Conservation (phyloP, 225 moss, liverwort and hornwort species). For the Physcomitrellopsis africana region DNA sequence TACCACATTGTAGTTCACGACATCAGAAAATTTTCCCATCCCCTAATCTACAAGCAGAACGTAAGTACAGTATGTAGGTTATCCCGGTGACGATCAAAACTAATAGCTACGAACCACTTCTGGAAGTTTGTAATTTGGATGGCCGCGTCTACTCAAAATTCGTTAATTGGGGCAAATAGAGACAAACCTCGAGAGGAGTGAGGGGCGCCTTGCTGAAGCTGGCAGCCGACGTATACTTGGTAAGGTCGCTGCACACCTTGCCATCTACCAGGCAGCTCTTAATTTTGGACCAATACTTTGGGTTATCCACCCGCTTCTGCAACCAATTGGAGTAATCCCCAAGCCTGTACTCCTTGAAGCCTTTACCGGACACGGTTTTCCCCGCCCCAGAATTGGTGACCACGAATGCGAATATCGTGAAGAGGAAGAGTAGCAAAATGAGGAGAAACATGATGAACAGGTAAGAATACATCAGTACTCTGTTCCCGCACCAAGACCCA, state of each 20-base stretch:
- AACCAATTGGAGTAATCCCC: constrained; percentile 93
- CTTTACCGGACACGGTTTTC: constrained; percentile 72
- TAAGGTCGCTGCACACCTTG: constrained; percentile 70
- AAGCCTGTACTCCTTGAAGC: constrained; percentile 85
- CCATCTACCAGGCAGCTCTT: constrained; percentile 78
- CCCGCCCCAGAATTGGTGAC: constrained; percentile 96
- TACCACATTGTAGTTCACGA: too few relatives aligned
- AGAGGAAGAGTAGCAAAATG: constrained; percentile 73
- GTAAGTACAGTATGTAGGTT: too few relatives aligned
- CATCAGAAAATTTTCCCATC: too few relatives aligned
- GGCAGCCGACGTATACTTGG: constrained; percentile 56
- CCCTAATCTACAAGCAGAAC: too few relatives aligned
- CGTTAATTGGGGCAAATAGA: neutral
- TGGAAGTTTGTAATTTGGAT: too few relatives aligned
- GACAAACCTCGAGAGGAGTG: constrained; percentile 66
- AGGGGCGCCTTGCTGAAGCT: constrained; percentile 71
- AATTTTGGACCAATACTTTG: constrained; percentile 72
- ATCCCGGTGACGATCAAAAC: too few relatives aligned
- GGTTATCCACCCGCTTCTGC: constrained; percentile 76
- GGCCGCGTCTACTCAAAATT: too few relatives aligned
- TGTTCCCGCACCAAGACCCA: constrained; percentile 68
- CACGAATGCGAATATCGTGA: constrained; percentile 93
- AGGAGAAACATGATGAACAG: constrained; percentile 81
- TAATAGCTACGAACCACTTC: too few relatives aligned
- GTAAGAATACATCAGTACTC: constrained; percentile 70